Evolutionary conservation across 371 early-diverging fungal species (phyloP), one percentile per base, ranked within the genome.

Genomic region (Synchytrium microbalum): DNA sequence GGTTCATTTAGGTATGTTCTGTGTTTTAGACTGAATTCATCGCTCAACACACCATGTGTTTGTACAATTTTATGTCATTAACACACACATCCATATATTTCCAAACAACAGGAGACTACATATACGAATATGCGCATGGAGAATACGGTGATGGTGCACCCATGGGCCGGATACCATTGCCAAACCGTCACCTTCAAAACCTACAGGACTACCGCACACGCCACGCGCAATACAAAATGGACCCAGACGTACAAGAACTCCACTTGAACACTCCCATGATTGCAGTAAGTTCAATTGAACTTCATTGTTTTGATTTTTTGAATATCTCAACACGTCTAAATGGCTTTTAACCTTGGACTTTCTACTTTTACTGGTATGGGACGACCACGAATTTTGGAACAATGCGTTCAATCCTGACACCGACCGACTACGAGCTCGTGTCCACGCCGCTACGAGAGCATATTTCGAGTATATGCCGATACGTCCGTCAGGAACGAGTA

Each of bases 381-480:
- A 51, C n/a, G 51, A 51, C 51, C 51, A 51, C 51, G 75, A 74
- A 54, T 74, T 74, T 54, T 62, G 62, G 2, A 67, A 74, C 59
- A 66, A 74, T 51, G 58, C 67, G 13, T 63, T 54, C 52, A 14
- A n/a, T 19, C 64, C 59, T 13, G 0, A 31, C 1, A 53, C 23
- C 10, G 60, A 51, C 14, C 62, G 53, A 23, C 62, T 67, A 59
- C 60, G 52, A 14, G 62, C 27, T 16, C 63, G 75, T 5, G 67
- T 64, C 14, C 62, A 58, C 19, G 58, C 64, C 51, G 75, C 72
- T 27, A 67, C 68, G 27, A 66, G 67, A 25, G 75, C 72, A 23
- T 74, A 74, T 62, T 74, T 71, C 62, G 72, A 74, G 51, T 74
- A 71, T 59, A 66, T 74, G 56, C 75, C 75, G 0, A 71, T 74